These are phyloP conservation scores for Nicotiana tabacum DNA, from an alignment of 257 asterid genomes.

Conservation along the genomic window DNA sequence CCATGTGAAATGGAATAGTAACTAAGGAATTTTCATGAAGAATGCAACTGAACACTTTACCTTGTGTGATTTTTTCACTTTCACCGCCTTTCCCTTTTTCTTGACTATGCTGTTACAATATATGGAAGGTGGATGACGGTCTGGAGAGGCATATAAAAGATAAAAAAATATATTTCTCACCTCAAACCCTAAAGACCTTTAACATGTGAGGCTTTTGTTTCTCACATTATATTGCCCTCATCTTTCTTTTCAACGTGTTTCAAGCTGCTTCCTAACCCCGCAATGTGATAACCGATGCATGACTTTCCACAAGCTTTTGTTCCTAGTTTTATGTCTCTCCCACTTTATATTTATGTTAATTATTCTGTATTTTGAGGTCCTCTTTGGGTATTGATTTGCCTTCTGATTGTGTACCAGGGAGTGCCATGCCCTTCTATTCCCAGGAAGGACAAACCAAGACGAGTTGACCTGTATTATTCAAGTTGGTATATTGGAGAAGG, in stretches of 20 bases:
- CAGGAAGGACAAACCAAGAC: slow-evolving; percentile 67
- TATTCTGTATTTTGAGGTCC: not conserved
- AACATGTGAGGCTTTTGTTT: no score
- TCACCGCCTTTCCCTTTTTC: no score
- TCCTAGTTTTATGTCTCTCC: not conserved
- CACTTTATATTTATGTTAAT: not conserved
- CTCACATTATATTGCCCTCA: no score
- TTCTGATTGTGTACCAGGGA: slow-evolving; percentile 42
- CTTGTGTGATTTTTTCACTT: no score
- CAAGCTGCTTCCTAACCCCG: not conserved
- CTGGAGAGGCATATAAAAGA: no score
- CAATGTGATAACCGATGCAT: not conserved
- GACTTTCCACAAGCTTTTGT: not conserved
- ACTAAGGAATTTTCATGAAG: no score
- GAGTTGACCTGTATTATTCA: slow-evolving; percentile 80
- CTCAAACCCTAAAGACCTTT: no score
- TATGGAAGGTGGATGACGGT: no score
- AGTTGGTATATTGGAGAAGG: slow-evolving; percentile 93
- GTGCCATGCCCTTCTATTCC: slow-evolving; percentile 66
- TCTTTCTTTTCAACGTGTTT: not conserved
- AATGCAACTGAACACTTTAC: no score
- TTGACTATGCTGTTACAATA: no score
- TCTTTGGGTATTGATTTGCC: not conserved
- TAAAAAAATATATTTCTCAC: no score
- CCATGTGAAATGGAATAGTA: no score